These are phyloP conservation scores for Saprolegnia parasitica DNA, from an alignment of 352 stramenopile genomes.

Conservation along the genomic window DNA sequence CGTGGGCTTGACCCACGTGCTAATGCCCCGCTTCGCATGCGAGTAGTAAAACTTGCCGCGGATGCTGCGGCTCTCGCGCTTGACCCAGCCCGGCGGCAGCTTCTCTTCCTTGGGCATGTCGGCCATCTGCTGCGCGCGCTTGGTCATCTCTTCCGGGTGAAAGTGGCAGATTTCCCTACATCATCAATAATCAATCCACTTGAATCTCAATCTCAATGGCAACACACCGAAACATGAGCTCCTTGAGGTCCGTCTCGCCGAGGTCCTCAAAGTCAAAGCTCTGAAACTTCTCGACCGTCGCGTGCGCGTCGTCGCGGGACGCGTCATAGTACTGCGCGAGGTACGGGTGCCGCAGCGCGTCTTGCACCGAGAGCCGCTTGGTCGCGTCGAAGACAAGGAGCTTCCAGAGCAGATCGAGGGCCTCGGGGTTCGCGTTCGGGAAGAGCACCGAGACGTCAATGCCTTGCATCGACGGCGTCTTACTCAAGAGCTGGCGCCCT, in stretches of 20 bases:
- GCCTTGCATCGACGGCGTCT: constrained; percentile 69
- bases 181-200: constrained; percentile 21
- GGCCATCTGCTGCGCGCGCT: constrained; percentile 68
- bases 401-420: constrained; percentile 79
- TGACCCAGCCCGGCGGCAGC: constrained; percentile 76
- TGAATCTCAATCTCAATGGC: not conserved
- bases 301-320: constrained; percentile 48
- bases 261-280: constrained; percentile 84
- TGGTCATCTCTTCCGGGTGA: constrained; percentile 85
- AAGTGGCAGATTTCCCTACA: constrained; percentile 85
- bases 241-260: constrained; percentile 77
- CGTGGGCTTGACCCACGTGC: constrained; percentile 74
- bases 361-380: constrained; percentile 93
- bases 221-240: constrained; percentile 72
- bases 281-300: constrained; percentile 66
- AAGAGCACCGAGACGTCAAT: constrained; percentile 81
- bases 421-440: constrained; percentile 81
- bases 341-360: constrained; percentile 96
- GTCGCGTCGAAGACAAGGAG: constrained; percentile 91
- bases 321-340: constrained; percentile 86
- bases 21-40: constrained; percentile 84
- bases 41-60: constrained; percentile 87
- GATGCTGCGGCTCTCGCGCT: constrained; percentile 79
- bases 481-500: constrained; percentile 73
- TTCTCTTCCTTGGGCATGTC: constrained; percentile 74